A percentile compares a stretch with the other conserved stretches of the same genome.
Conservation (phyloP, 768 basidiomycete species). For the Rhodotorula graminis region DNA sequence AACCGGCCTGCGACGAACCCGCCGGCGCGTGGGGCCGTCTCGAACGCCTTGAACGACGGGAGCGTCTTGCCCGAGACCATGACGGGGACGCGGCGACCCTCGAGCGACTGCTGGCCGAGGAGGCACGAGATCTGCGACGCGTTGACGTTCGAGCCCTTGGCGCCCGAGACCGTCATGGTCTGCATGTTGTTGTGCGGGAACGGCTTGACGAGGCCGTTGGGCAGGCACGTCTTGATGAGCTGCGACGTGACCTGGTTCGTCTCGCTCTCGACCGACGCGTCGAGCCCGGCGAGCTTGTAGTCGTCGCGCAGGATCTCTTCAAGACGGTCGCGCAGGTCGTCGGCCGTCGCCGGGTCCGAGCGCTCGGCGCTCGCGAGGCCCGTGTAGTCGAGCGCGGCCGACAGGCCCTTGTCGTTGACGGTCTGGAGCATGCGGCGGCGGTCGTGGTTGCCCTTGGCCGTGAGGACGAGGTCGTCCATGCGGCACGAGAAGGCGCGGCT, state of each 20-base stretch:
- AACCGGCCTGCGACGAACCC: constrained; percentile 98
- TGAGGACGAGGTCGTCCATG: constrained; percentile 94
- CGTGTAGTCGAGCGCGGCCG: constrained; percentile 71
- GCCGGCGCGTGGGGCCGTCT: constrained; percentile 96
- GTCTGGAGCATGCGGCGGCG: constrained; percentile 64
- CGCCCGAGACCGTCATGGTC: constrained; percentile 94
- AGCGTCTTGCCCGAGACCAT: constrained; percentile 99
- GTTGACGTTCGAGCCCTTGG: constrained; percentile 96
- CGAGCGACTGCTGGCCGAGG: constrained; percentile 93
- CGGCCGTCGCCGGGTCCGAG: constrained; percentile 62
- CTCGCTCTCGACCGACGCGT: constrained; percentile 67
- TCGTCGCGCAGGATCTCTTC: constrained; percentile 93
- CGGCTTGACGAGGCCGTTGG: constrained; percentile 75
- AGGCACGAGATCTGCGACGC: constrained; percentile 97
- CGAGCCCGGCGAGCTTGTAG: constrained; percentile 93
- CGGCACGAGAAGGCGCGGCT: constrained; percentile 96
- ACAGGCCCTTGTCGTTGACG: constrained; percentile 69
- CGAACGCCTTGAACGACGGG: constrained; percentile 92
- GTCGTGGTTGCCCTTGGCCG: constrained; percentile 67
- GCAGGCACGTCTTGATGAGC: constrained; percentile 82
- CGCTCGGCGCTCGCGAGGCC: constrained; percentile 45
- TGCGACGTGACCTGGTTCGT: constrained; percentile 74
- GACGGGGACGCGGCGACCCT: constrained; percentile 95
- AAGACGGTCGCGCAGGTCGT: constrained; percentile 56
- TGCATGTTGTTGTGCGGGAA: constrained; percentile 99